Evolutionary conservation across 2,329 filamentous ascomycete genomes (phyloP), one percentile per base, ranked within the genome.

Genomic region (Ophiostoma piceae): DNA sequence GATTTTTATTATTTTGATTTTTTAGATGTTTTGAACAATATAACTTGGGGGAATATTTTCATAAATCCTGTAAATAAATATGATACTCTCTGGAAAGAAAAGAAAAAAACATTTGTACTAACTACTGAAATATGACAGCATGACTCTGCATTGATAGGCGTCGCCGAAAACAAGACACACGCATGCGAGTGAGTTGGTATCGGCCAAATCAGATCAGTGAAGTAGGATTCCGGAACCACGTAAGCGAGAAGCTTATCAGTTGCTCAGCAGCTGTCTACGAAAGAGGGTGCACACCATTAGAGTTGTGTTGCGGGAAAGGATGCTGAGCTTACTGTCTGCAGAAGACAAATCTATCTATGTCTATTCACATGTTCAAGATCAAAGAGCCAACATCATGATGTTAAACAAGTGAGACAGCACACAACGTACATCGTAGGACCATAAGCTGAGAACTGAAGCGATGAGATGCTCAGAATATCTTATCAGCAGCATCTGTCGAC

Each of bases 181-280:
- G n/a, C 47, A 54, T 26, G n/a, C 47, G 47, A 54, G 16, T 54
- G n/a, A 54, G n/a, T 26, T 57, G 51, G 6, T 57, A 22, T 57
- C 51, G 8, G n/a, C 29, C 51, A 29, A 57, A 26, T 57, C n/a
- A 12, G 3, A 22, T 57, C 51, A 41, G 9, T 9, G 39, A 57
- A 29, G 43, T 22, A 57, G 26, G 1, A 26, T 12, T 22, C 22
- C n/a, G 51, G 3, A 5, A 57, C 51, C 8, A 26, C 11, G 51
- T 57, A 57, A 57, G 51, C 51, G 51, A 57, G 51, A 57, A 57
- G 51, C 51, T 26, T 26, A 26, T 57, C 51, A 29, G 51, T 22
- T 51, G 47, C 16, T 51, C 51, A 57, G 16, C 19, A 47, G 16
- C 43, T 47, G 16, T 19, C 16, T 6, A n/a, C 43, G 16, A 16